Evolutionary conservation across 306 rosid species (phyloP).

Genomic region (Dryas drummondii): DNA sequence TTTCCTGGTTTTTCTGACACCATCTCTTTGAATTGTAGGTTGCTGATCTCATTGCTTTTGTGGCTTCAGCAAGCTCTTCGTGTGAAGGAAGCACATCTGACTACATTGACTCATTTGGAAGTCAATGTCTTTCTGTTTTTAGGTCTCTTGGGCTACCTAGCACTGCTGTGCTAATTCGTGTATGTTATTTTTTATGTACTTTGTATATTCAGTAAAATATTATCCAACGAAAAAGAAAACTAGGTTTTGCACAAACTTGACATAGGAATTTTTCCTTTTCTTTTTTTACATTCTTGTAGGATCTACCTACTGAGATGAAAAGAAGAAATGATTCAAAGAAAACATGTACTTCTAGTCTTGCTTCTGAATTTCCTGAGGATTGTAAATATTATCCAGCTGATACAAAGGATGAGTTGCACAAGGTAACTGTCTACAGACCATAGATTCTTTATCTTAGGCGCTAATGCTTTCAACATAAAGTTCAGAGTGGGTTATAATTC

Average conservation of each 20-base stretch:
- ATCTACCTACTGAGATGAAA: constrained; percentile 70
- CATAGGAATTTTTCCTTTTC: constrained; percentile 9
- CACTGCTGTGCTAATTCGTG: constrained; percentile 80
- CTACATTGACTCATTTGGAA: constrained; percentile 85
- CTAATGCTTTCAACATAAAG: not conserved
- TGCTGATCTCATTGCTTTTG: constrained; percentile 91
- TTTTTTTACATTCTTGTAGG: constrained; percentile 44
- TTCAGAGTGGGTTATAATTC: constrained; percentile 1
- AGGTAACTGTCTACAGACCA: constrained; percentile 39
- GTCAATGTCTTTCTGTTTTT: constrained; percentile 86
- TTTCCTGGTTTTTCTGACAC: constrained; percentile 14
- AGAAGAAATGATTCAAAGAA: constrained; percentile 71
- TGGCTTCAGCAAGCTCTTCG: constrained; percentile 55
- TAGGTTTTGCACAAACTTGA: constrained; percentile 8
- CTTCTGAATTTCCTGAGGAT: constrained; percentile 85
- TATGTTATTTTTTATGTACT: constrained; percentile 44
- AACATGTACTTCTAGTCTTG: constrained; percentile 61
- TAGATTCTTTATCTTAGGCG: constrained; percentile 8
- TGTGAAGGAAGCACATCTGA: constrained; percentile 53
- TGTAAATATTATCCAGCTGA: constrained; percentile 88
- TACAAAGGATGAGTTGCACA: constrained; percentile 84
- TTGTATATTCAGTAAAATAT: constrained; percentile 1
- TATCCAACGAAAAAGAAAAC: not conserved
- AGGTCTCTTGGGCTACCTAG: constrained; percentile 93
- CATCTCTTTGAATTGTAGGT: constrained; percentile 48